phyloP scores from a whole-genome alignment of 768 basidiomycete species.

The Chalciporus chontae region DNA sequence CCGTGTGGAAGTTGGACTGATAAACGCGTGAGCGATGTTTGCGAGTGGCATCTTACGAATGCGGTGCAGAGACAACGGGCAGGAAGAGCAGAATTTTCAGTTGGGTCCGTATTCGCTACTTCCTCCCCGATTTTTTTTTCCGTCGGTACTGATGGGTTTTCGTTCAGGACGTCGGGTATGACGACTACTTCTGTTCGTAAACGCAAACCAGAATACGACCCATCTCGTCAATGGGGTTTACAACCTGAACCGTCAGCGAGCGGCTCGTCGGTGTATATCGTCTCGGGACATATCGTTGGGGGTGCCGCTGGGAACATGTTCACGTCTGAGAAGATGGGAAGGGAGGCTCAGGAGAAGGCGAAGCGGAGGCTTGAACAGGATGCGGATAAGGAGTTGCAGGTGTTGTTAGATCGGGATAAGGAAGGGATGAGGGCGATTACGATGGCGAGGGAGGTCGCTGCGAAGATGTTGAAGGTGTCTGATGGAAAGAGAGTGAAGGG shows the following conservation, averaged over 20 bases:
- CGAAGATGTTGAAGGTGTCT: slow-evolving; percentile 23
- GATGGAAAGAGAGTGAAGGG: slow-evolving; percentile 12
- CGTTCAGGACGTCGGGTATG: slow-evolving; percentile 70
- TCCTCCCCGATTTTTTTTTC: neutral
- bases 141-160: no score
- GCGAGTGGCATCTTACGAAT: slow-evolving; percentile 87
- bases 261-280: slow-evolving; percentile 67
- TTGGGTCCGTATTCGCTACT: slow-evolving; percentile 50
- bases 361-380: slow-evolving; percentile 59
- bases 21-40: slow-evolving; percentile 79
- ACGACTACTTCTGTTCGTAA: slow-evolving; percentile 41
- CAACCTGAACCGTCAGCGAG: slow-evolving; percentile 44
- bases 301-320: slow-evolving; percentile 44
- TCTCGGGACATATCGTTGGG: slow-evolving; percentile 74
- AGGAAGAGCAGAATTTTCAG: slow-evolving; percentile 80
- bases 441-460: slow-evolving; percentile 50
- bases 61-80: slow-evolving; percentile 75
- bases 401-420: slow-evolving; percentile 59
- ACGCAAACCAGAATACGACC: slow-evolving; percentile 60
- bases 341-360: slow-evolving; percentile 76
- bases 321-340: slow-evolving; percentile 67
- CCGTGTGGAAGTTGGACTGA: slow-evolving; percentile 89
- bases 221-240: slow-evolving; percentile 72
- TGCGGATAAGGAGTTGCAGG: slow-evolving; percentile 58
- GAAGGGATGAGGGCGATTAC: slow-evolving; percentile 65